Conservation (phyloP, 2,329 filamentous ascomycete genomes). For the Cladosporium sp. region DNA sequence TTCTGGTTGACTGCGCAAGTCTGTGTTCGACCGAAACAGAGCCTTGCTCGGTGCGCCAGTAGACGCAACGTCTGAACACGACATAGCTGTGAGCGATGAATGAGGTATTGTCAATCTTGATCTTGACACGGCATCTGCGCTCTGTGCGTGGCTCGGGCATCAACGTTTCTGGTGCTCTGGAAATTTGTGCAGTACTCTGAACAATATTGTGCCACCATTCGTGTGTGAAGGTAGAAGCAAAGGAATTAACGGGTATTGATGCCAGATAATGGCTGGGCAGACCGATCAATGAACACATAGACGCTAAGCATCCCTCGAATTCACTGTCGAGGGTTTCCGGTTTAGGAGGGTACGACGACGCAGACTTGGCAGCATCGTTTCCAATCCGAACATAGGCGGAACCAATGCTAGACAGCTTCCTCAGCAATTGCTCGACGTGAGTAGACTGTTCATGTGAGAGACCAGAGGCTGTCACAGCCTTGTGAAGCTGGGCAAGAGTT, state of each 20-base stretch:
- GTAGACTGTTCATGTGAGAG: constrained; percentile 9
- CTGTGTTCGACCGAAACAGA: constrained; percentile 9
- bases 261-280: constrained; percentile 1
- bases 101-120: constrained; percentile 7
- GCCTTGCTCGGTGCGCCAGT: constrained; percentile 10
- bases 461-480: constrained; percentile 6
- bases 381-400: not conserved
- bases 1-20: constrained; percentile 10
- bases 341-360: not conserved
- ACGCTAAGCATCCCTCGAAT: constrained; percentile 9
- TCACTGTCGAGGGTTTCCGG: not conserved
- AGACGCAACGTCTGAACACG: constrained; percentile 8
- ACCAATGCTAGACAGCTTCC: constrained; percentile 11
- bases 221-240: not conserved
- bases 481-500: constrained; percentile 1
- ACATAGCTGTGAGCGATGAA: constrained; percentile 12
- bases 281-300: constrained; percentile 1
- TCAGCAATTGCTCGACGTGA: constrained; percentile 6
- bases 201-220: constrained; percentile 10
- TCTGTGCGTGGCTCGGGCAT: constrained; percentile 1
- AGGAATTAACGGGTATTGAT: not conserved
- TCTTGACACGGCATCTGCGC: constrained; percentile 7
- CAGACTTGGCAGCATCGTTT: not conserved
- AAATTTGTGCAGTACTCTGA: constrained; percentile 9
- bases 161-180: not conserved